Base-by-base conservation (phyloP, 2,329 filamentous ascomycete species). In the Orbilia brochopaga region DNA sequence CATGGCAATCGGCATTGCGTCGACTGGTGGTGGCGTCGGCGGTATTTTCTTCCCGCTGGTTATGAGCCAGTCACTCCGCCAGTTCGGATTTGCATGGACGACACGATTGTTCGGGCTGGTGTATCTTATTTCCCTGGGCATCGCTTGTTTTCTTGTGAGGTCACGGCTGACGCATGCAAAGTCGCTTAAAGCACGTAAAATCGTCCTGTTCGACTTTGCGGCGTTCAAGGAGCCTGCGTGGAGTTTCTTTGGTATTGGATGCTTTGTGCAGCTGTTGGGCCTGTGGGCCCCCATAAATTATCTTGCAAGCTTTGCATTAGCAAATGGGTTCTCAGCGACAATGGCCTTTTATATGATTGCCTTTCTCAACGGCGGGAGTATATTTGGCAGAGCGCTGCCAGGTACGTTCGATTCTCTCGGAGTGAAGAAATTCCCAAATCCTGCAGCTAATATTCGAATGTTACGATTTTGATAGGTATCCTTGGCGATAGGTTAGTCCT, bases 271-370 rank as follows among this genome's bases (percentile, higher is more conserved):
- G 51, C 19, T 72, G 50, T 32, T 72, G 15, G 67, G 67, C 8
- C 67, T 65, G 27, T 72, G 67, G 67, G 60, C 60, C 0, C 67
- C 67, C 15, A 72, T 72, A 23, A 72, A 72, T 17, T 72, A 72
- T 42, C 60, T 72, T 13, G 67, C 67, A 27, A 72, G 67, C 35
- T 72, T 72, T 65, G 67, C 67, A n/a, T 60, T 72, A 0, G 67
- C 67, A 17, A 72, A 65, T 46, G 60, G 67, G 27, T 60, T 72
- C 24, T 64, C 60, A 11, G 54, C 67, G 15, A 44, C 59, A 10
- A 72, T 65, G 59, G 66, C 66, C 1, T 72, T 72, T 46, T 72
- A 72, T 72, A 60, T 65, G 60, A 65, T 72, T 61, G 67, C 67
- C 7, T 65, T 72, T 32, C 46, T 72, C 48, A 72, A 72, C n/a